These are phyloP conservation scores for Apiospora saccharicola DNA, from an alignment of 2,329 filamentous ascomycete species.

Conservation along the genomic window DNA sequence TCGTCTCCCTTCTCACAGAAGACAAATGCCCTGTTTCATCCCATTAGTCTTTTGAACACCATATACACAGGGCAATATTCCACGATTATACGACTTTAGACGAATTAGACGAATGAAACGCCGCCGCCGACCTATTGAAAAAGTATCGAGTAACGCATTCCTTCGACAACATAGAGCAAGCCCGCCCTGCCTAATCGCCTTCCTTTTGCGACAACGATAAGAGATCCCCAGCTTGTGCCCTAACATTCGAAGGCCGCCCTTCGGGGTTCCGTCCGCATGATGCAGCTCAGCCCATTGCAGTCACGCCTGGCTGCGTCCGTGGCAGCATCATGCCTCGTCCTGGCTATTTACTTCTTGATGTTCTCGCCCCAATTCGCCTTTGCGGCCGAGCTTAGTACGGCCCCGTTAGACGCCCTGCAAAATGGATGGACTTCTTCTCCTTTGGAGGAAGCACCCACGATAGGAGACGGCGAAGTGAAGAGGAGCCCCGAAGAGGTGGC, in stretches of 20 bases:
- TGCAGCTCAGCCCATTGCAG: conserved; percentile 73
- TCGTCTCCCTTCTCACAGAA: background rate
- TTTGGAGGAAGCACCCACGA: conserved; percentile 34
- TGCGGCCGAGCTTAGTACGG: conserved; percentile 59
- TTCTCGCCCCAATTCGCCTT: conserved; percentile 67
- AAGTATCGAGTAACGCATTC: background rate
- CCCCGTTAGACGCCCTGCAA: conserved; percentile 28
- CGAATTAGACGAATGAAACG: background rate
- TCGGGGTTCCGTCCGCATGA: conserved; percentile 35
- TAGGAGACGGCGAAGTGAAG: conserved; percentile 26
- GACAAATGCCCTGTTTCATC: background rate
- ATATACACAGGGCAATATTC: background rate
- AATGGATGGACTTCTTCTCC: conserved; percentile 32
- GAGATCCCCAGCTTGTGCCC: background rate
- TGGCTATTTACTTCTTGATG: conserved; percentile 68
- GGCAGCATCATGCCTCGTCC: conserved; percentile 64
- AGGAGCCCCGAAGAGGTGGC: background rate
- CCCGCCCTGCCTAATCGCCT: background rate
- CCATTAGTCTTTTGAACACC: background rate
- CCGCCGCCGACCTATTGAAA: background rate
- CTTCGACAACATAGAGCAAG: background rate
- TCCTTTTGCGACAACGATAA: conserved; percentile 6
- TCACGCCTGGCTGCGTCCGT: conserved; percentile 75
- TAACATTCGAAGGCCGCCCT: background rate
- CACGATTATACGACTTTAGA: background rate